Base-by-base conservation (phyloP, 2,329 filamentous ascomycete species). In the Microcyclospora tardicrescens region DNA sequence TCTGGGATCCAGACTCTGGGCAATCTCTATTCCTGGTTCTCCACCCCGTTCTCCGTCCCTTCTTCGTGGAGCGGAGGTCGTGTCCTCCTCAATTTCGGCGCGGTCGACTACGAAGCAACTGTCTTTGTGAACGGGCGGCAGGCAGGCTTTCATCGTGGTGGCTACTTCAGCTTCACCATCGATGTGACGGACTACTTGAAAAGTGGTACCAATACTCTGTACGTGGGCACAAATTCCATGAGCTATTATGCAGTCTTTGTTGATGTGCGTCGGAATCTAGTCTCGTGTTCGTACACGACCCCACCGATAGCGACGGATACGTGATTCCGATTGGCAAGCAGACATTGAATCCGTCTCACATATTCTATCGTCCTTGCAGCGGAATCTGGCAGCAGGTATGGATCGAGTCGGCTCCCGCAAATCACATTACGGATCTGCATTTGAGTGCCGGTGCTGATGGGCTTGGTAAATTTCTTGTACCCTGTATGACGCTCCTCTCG, bases 321-420 rank as follows among this genome's bases (percentile, higher is more conserved):
- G 66, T 75, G n/a, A 75, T 78, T 24, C 77, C 77, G 0, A 66
- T 79, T 34, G 78, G 78, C 44, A 43, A 43, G 24, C 41, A 43
- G 33, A 42, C 42, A 5, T 34, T 42, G 77, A 83, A 72, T 53
- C 71, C 73, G 0, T 72, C 75, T 52, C 72, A 68, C 49, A 82
- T 82, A 43, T 82, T 79, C 55, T 82, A 82, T 53, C 73, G 72
- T 0, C 73, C 79, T 0, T 82, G 77, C 58, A 77, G 74, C 27
- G 79, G 79, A 5, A 82, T 83, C 45, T 83, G 79, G 79, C 78
- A 81, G 50, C 69, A 69, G 11, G 78, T 82, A 0, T 83, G 79
- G 78, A 61, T 83, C 3, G 73, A 76, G 51, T 64, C 69, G n/a
- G 74, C 69, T 0, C 72, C 77, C 0, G 45, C 57, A 0, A 66